Conservation (phyloP, 1,284 basidiomycete genomes). For the Leccinum insolens region DNA sequence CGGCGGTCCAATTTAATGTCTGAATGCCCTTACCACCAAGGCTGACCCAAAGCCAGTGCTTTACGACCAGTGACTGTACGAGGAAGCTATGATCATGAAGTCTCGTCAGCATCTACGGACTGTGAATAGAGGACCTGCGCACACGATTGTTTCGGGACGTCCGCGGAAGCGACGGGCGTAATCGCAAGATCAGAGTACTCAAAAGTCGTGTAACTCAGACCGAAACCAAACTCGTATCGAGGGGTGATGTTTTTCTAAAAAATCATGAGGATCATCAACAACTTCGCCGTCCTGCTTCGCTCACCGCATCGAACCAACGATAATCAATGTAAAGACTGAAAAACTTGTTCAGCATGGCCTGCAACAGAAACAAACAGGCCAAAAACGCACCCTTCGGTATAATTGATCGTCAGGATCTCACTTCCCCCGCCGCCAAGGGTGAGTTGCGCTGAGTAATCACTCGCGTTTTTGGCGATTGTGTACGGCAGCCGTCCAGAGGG, state of each 20-base stretch:
- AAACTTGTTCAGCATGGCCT: constrained; percentile 16
- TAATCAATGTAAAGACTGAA: constrained; percentile 58
- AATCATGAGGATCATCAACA: neutral
- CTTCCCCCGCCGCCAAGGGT: constrained; percentile 24
- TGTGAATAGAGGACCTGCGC: too few species aligned
- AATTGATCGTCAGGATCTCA: constrained; percentile 37
- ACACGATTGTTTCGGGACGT: constrained; percentile 23
- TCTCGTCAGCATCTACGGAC: too few species aligned
- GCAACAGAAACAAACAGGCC: neutral
- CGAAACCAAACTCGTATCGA: constrained; percentile 64
- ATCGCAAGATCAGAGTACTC: constrained; percentile 60
- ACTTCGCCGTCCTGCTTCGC: constrained; percentile 1
- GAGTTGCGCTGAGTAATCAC: constrained; percentile 39
- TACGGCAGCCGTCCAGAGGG: constrained; percentile 61
- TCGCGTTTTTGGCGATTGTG: constrained; percentile 53
- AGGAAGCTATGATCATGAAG: too few species aligned
- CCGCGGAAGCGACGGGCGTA: constrained; percentile 36
- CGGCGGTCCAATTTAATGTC: too few species aligned
- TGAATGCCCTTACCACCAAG: too few species aligned
- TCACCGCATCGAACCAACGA: constrained; percentile 49
- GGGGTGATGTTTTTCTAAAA: constrained; percentile 49
- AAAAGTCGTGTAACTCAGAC: constrained; percentile 82
- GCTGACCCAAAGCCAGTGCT: too few species aligned
- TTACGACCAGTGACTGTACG: too few species aligned
- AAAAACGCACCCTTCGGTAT: constrained; percentile 41